phyloP scores from a whole-genome alignment of 2,329 filamentous ascomycete species.

The Colletotrichum chrysophilum region DNA sequence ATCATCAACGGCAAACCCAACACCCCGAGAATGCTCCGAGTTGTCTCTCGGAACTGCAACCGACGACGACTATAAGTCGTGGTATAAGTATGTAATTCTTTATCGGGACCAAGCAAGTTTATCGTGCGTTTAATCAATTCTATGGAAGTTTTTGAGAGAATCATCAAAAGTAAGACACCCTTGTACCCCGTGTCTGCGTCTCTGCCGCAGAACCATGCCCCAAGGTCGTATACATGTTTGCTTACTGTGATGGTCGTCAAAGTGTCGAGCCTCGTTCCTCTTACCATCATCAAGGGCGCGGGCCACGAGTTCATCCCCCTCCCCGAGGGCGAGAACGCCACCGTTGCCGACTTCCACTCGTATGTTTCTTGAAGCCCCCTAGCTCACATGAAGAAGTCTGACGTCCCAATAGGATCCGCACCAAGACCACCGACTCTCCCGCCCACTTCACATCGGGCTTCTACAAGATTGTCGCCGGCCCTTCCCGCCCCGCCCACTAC shows the following conservation, averaged over 20 bases:
- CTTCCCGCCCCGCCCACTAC: constrained; percentile 7
- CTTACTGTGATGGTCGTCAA: background rate
- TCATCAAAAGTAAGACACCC: background rate
- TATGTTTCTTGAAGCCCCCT: background rate
- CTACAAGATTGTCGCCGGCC: constrained; percentile 20
- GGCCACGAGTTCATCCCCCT: constrained; percentile 16
- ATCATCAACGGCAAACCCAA: background rate
- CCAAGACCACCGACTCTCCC: background rate
- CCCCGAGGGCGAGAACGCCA: constrained; percentile 15
- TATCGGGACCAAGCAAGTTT: background rate
- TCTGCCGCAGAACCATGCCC: background rate
- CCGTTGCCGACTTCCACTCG: constrained; percentile 19
- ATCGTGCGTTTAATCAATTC: background rate
- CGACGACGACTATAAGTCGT: background rate
- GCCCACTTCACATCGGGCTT: background rate
- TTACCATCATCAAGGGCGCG: constrained; percentile 20
- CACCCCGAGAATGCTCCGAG: background rate
- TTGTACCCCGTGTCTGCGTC: background rate
- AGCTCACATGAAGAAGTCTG: background rate
- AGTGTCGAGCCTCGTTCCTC: constrained; percentile 18
- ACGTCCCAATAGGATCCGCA: background rate
- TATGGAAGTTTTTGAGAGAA: background rate
- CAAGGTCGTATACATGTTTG: background rate
- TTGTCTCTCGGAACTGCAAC: background rate
- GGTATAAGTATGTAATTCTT: background rate